These are phyloP conservation scores for Fragilariopsis cylindrus DNA, from an alignment of 108 stramenopile genomes.

Conservation along the genomic window DNA sequence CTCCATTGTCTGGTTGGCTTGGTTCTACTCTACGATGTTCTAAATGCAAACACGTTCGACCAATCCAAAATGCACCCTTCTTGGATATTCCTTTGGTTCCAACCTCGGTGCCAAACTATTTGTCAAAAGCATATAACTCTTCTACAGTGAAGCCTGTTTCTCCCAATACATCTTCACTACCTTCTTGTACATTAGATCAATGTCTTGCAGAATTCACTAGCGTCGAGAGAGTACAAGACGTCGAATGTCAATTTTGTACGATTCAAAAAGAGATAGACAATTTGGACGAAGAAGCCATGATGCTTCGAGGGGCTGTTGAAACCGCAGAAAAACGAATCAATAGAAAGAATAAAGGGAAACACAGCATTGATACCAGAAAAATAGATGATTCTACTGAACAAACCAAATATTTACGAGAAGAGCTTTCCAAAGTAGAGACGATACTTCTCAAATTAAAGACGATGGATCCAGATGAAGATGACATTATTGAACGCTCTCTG, in stretches of 20 bases:
- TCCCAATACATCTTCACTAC: constrained; percentile 30
- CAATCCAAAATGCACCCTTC: constrained; percentile 72
- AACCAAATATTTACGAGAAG: constrained; percentile 22
- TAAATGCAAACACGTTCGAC: constrained; percentile 63
- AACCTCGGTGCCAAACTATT: constrained; percentile 40
- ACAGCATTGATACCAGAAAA: background rate
- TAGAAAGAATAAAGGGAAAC: constrained; percentile 12
- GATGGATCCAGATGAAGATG: constrained; percentile 37
- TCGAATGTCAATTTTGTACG: constrained; percentile 72
- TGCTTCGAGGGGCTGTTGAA: constrained; percentile 59
- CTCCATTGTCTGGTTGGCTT: constrained; percentile 76
- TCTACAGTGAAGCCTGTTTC: background rate
- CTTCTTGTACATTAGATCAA: constrained; percentile 43
- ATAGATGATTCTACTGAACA: constrained; percentile 12
- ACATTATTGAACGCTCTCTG: background rate
- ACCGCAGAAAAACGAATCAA: constrained; percentile 22
- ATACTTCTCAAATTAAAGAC: constrained; percentile 19
- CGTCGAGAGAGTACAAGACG: constrained; percentile 73
- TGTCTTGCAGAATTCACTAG: constrained; percentile 54
- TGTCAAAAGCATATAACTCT: constrained; percentile 1
- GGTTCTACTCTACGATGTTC: constrained; percentile 79
- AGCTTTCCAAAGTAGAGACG: constrained; percentile 30
- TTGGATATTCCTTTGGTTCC: constrained; percentile 61
- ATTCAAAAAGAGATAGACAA: constrained; percentile 46
- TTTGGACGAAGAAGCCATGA: constrained; percentile 57